Evolutionary conservation across 2,329 filamentous ascomycete genomes (phyloP).

Genomic region (Phialophora verrucosa): DNA sequence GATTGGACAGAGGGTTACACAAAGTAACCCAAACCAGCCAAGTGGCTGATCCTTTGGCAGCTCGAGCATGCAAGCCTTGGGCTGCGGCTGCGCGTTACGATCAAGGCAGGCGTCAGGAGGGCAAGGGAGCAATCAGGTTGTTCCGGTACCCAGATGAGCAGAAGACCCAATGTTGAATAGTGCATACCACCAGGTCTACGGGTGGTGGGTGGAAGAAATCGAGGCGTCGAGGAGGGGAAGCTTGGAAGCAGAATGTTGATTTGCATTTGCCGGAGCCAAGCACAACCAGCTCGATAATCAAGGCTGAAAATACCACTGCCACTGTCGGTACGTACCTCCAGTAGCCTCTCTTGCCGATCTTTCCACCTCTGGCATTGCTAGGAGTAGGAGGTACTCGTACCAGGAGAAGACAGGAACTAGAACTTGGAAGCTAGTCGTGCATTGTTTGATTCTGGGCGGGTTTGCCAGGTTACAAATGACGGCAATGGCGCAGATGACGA

Average conservation of each 20-base stretch:
- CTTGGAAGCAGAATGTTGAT: neutral
- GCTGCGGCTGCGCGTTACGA: neutral
- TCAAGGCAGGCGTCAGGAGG: neutral
- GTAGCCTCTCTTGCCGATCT: neutral
- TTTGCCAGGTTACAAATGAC: conserved; percentile 1
- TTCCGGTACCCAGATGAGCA: neutral
- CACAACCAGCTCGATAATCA: neutral
- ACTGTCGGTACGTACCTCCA: conserved; percentile 11
- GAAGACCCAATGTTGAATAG: neutral
- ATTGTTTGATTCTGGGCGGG: neutral
- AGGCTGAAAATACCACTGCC: conserved; percentile 16
- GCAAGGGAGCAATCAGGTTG: neutral
- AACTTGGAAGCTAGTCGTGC: neutral
- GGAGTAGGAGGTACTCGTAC: neutral
- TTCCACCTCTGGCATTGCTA: neutral
- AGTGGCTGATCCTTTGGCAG: conserved; percentile 15
- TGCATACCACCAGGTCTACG: neutral
- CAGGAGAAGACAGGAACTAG: neutral
- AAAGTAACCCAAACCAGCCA: conserved; percentile 4
- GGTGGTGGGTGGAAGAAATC: neutral
- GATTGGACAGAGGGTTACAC: conserved; percentile 13
- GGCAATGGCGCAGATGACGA: neutral
- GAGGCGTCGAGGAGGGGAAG: neutral
- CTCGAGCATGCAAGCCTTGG: neutral
- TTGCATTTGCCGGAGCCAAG: neutral